These are phyloP conservation scores for Spiraea crenata DNA, from an alignment of 331 rosid species.

Conservation along the genomic window DNA sequence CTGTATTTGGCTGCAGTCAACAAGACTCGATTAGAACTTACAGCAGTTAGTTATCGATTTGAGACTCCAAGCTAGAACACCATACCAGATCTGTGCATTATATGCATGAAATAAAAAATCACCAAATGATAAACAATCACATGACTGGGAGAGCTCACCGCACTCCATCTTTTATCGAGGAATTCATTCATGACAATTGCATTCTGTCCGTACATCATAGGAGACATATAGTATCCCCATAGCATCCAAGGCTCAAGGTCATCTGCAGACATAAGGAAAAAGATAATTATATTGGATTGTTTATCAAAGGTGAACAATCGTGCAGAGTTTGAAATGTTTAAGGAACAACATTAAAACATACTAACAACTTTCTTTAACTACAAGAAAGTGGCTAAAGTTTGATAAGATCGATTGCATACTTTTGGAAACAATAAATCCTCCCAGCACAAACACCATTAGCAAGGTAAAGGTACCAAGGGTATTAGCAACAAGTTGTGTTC, in stretches of 20 bases:
- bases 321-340: not conserved
- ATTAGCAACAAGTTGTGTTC: constrained; percentile 60
- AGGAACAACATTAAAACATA: not conserved
- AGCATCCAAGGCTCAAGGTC: constrained; percentile 43
- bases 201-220: constrained; percentile 51
- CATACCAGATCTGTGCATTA: not conserved
- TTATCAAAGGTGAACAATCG: not conserved
- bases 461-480: constrained; percentile 55
- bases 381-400: not conserved
- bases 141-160: constrained; percentile 18
- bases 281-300: not conserved
- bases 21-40: not conserved
- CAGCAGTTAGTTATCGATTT: not conserved
- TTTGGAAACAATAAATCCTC: constrained; percentile 81
- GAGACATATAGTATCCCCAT: constrained; percentile 47
- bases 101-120: not conserved
- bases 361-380: not conserved
- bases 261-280: constrained; percentile 24
- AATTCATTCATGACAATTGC: constrained; percentile 50
- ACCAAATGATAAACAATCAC: not conserved
- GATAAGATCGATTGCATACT: constrained; percentile 30
- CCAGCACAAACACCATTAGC: constrained; percentile 65
- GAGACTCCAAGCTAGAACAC: not conserved
- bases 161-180: constrained; percentile 45
- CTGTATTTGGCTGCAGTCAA: constrained; percentile 19